Base-by-base conservation (phyloP, 257 asterid genomes). In the Nicotiana sylvestris region DNA sequence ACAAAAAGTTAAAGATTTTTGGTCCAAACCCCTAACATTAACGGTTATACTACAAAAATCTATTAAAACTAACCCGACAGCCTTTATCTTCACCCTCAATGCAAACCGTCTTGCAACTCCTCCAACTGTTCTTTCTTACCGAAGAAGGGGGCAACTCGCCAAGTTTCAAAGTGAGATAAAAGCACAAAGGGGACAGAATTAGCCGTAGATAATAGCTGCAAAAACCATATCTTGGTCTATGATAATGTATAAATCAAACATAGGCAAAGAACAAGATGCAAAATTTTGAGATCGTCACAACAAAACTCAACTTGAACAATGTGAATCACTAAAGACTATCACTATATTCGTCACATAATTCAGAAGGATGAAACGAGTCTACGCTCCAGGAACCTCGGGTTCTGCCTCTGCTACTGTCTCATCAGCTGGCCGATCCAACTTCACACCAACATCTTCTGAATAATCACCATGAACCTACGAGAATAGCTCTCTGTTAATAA, bases 391-490 rank as follows among this genome's bases (percentile, higher is more conserved):
- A 55, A 80, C 76, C 62, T 80, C 83, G 0, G 83, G 32, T 55
- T 80, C 83, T 27, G 77, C 83, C 62, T 80, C 83, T 43, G 49
- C 83, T 67, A 80, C 51, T 29, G 77, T 66, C 51, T 65, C 83
- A 4, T 65, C 77, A 25, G 83, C 83, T 65, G 83, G 83, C 77
- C 83, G 27, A 25, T 90, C 93, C 87, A 83, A 33, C 60, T 49
- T 32, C 13, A 66, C 51, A 7, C 13, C 21, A 15, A 66, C 33
- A 16, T 65, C 43, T 65, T 65, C 43, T 66, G 25, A 12, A 11
- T 16, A 32, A 32, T 66, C 46, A 66, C 66, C 66, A 21, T 32
- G 27, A 33, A 33, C 76, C 51, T 35, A 69, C 55, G 25, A 51
- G 33, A 27, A 5, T 21, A 77, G 43, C 18, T 7, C 58, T 12